Percentiles rank a stretch among this genome's conserved stretches.
Conservation (phyloP, 805 yeast genomes). For the Monosporozyma solicola region DNA sequence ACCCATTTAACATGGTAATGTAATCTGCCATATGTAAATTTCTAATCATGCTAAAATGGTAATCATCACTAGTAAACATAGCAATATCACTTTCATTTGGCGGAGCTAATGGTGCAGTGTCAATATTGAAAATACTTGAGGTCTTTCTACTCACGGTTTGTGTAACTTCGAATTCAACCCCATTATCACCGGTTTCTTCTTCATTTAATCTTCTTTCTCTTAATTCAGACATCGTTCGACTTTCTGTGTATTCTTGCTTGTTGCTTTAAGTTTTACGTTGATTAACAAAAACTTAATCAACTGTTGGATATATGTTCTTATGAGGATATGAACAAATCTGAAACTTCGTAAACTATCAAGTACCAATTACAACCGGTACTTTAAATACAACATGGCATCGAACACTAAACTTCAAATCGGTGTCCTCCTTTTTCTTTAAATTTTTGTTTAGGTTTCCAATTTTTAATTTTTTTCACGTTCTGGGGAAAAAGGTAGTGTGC, state of each 20-base stretch:
- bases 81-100: constrained; percentile 70
- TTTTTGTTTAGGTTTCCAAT: neutral
- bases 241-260: neutral
- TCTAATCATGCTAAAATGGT: constrained; percentile 81
- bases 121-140: constrained; percentile 46
- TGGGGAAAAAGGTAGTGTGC: neutral
- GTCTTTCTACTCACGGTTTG: constrained; percentile 34
- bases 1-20: constrained; percentile 89
- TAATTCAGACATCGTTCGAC: neutral
- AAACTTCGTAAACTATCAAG: too few relatives aligned
- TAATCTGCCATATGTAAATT: constrained; percentile 92
- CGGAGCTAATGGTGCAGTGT: constrained; percentile 52
- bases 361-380: neutral
- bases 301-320: neutral
- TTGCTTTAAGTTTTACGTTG: neutral
- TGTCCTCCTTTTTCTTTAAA: neutral
- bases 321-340: too few relatives aligned
- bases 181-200: constrained; percentile 3
- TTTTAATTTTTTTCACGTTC: neutral
- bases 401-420: neutral
- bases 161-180: constrained; percentile 4
- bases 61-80: constrained; percentile 69
- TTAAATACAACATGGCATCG: neutral
- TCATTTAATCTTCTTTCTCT: constrained; percentile 5
- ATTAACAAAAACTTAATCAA: neutral